Evolutionary conservation across 495 filamentous ascomycete species (phyloP).

Genomic region (Penicillium nucicola): DNA sequence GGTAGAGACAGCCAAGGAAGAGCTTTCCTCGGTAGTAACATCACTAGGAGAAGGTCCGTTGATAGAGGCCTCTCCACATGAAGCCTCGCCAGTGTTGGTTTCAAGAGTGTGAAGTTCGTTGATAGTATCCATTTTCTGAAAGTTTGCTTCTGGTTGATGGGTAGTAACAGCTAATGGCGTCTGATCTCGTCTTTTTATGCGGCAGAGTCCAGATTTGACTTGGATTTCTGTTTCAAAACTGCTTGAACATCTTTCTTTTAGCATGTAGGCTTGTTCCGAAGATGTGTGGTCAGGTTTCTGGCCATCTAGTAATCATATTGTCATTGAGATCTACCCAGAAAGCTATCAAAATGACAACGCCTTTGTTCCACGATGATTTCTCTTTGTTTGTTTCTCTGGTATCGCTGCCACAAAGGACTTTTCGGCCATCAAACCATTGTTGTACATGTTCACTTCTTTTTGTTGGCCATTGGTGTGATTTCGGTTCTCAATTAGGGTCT

Average conservation of each 20-base stretch:
- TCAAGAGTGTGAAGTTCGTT: background rate
- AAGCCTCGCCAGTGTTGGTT: too few relatives aligned
- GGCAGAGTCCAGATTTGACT: background rate
- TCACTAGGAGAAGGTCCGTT: too few relatives aligned
- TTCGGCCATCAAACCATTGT: too few relatives aligned
- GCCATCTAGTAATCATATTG: background rate
- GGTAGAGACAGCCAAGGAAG: too few relatives aligned
- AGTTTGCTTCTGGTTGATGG: background rate
- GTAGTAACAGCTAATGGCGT: background rate
- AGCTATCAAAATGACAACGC: background rate
- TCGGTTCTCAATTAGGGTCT: too few relatives aligned
- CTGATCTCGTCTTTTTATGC: constrained; percentile 2
- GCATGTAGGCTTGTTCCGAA: background rate
- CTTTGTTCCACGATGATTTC: background rate
- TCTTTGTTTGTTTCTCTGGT: background rate
- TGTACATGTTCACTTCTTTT: too few relatives aligned
- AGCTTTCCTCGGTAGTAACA: too few relatives aligned
- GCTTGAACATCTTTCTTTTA: background rate
- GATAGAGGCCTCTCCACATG: too few relatives aligned
- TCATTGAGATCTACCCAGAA: background rate
- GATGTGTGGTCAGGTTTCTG: background rate
- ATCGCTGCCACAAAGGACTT: background rate
- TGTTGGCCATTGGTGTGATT: too few relatives aligned
- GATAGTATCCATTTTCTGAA: background rate
- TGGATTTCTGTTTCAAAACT: background rate